Evolutionary conservation across 805 yeast species (phyloP), one percentile per base, ranked within the genome.

Genomic region (Candida pseudofarinosa): DNA sequence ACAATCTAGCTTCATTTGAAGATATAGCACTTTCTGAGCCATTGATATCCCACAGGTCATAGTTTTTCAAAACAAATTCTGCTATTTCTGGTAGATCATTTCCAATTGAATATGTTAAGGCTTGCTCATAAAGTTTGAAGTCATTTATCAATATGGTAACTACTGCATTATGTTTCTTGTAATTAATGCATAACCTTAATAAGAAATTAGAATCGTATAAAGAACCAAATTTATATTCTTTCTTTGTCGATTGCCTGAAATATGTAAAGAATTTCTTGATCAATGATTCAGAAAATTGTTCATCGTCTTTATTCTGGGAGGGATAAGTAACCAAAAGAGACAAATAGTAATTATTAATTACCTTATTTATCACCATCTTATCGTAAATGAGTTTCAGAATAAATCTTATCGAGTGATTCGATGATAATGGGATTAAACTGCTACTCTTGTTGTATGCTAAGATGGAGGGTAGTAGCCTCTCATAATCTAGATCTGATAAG

Each of bases 121-220:
- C 97, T 41, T 86, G 89, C 46, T 88, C 95, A 55, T 74, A 86
- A 37, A 85, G 71, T 3, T 74, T 78, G 61, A 88, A 63, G 43
- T 67, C 71, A 39, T 77, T 69, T 1, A 93, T 77, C 52, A 85
- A 80, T n/a, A 93, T 74, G 44, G 77, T 74, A 7, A 88, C 80
- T 0, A 96, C 89, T 1, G 90, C 76, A 46, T 78, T 78, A 39
- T 73, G 68, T 45, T 78, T 80, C 8, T 76, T 60, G 54, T 76
- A 74, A 43, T 74, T 76, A 39, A 85, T 70, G 52, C 95, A 85
- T 23, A 89, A 58, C 42, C 97, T 69, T 26, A 93, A 60, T 3
- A 90, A 76, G 51, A 85, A 87, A 50, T 87, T 88, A 1, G 80
- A 65, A 55, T 90, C 95, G 54, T 78, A 86, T 2, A 50, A 39